Percentiles rank a stretch among this genome's conserved stretches.
Conservation (phyloP, 2,329 filamentous ascomycete genomes). For the Gliomastix tumulicola region DNA sequence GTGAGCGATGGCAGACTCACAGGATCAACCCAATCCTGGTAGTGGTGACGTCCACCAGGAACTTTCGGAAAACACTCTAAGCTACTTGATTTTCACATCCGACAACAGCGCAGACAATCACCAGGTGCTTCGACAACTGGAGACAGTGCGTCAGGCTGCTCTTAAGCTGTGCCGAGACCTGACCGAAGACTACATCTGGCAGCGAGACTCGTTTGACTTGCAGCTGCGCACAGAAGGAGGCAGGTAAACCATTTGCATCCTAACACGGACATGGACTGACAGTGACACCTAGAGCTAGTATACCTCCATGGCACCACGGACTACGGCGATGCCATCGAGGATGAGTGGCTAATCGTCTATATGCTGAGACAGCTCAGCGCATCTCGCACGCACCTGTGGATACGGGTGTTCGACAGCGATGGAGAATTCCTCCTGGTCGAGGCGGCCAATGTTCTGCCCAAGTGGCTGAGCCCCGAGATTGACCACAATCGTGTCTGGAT, state of each 20-base stretch:
- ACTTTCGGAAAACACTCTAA: conserved; percentile 76
- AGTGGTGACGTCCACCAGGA: too few relatives aligned
- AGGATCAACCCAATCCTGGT: too few relatives aligned
- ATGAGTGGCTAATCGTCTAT: conserved; percentile 96
- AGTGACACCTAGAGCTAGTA: conserved; percentile 35
- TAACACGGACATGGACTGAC: too few relatives aligned
- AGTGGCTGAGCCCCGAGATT: conserved; percentile 87
- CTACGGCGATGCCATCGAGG: conserved; percentile 90
- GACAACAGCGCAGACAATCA: conserved; percentile 45
- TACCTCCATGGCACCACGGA: conserved; percentile 73
- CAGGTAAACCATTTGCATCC: too few relatives aligned
- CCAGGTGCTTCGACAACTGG: conserved; percentile 58
- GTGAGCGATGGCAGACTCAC: too few relatives aligned
- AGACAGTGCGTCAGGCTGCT: conserved; percentile 63
- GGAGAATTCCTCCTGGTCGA: conserved; percentile 95
- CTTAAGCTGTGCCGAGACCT: conserved; percentile 54
- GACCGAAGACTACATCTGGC: conserved; percentile 90
- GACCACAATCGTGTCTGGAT: conserved; percentile 89
- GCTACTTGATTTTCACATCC: conserved; percentile 74
- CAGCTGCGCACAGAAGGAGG: conserved; percentile 53
- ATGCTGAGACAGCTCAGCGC: conserved; percentile 75
- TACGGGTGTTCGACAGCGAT: conserved; percentile 77
- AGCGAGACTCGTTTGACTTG: conserved; percentile 74
- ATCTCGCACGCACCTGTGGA: conserved; percentile 68
- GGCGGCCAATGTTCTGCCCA: conserved; percentile 79